phyloP scores from a whole-genome alignment of 345 rosid genomes.

The Diplotaxis tenuifolia region DNA sequence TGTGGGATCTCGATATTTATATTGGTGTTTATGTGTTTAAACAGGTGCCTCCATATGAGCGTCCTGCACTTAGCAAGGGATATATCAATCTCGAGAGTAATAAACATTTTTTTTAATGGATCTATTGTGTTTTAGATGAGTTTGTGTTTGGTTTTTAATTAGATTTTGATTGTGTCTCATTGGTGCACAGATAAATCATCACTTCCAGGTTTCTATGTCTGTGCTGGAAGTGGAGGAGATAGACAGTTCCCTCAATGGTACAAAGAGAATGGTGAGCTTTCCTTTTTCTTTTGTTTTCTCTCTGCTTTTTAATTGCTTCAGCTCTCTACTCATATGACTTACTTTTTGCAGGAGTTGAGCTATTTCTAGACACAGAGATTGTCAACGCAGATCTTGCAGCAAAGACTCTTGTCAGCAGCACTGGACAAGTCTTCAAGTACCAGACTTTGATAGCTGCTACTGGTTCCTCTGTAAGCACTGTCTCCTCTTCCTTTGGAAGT shows the following conservation, averaged over 20 bases:
- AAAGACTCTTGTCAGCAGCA: conserved; percentile 59
- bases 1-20: too few species aligned
- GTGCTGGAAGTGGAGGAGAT: conserved; percentile 95
- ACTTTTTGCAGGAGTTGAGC: conserved; percentile 53
- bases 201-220: conserved; percentile 73
- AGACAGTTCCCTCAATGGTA: conserved; percentile 81
- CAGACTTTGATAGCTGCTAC: conserved; percentile 75
- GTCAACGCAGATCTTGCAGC: conserved; percentile 75
- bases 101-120: too few species aligned
- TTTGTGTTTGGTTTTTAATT: background rate
- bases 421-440: conserved; percentile 67
- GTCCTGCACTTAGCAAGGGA: conserved; percentile 96
- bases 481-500: background rate
- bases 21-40: background rate
- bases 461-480: conserved; percentile 52
- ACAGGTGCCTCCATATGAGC: conserved; percentile 80
- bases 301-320: background rate
- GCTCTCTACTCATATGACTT: background rate
- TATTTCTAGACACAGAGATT: conserved; percentile 75
- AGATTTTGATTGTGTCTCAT: background rate
- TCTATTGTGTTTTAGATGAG: background rate
- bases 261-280: conserved; percentile 48
- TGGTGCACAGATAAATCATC: conserved; percentile 29
- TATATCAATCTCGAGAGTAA: conserved; percentile 65
- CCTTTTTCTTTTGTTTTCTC: background rate